Evolutionary conservation across 2,329 filamentous ascomycete species (phyloP).

Genomic region (Ophiocordyceps camponoti-saundersi): DNA sequence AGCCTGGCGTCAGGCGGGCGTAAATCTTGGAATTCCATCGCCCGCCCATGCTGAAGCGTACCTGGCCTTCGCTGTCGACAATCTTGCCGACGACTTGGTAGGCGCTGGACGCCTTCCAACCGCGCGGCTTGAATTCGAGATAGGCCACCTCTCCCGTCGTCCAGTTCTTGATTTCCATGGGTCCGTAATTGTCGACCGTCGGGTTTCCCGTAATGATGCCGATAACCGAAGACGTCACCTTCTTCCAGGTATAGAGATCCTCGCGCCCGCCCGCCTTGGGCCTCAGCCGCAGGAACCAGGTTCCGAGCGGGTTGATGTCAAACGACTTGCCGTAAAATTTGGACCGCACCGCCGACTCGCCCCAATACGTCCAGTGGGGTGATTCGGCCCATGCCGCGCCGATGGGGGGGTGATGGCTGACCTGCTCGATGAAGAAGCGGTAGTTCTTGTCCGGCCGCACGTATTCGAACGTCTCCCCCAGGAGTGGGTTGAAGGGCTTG

Average conservation of each 20-base stretch:
- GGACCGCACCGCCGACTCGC: conserved; percentile 85
- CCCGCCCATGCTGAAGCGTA: conserved; percentile 78
- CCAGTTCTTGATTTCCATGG: conserved; percentile 96
- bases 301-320: conserved; percentile 89
- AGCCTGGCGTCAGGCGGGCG: conserved; percentile 80
- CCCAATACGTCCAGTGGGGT: conserved; percentile 92
- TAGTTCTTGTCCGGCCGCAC: conserved; percentile 91
- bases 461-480: conserved; percentile 96
- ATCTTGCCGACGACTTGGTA: conserved; percentile 82
- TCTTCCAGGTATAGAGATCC: conserved; percentile 97
- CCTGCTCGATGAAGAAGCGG: conserved; percentile 96
- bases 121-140: conserved; percentile 85
- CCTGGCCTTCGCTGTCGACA: conserved; percentile 59
- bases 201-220: conserved; percentile 96
- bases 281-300: conserved; percentile 83
- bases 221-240: conserved; percentile 92
- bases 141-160: conserved; percentile 82
- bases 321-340: conserved; percentile 98
- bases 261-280: conserved; percentile 58
- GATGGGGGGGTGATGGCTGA: conserved; percentile 90
- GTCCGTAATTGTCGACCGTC: conserved; percentile 92
- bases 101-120: conserved; percentile 87
- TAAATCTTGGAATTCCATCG: conserved; percentile 98
- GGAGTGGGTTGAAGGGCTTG: conserved; percentile 92
- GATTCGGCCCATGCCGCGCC: conserved; percentile 88